Conservation (phyloP, 352 stramenopile species). For the Pythium monospermum region DNA sequence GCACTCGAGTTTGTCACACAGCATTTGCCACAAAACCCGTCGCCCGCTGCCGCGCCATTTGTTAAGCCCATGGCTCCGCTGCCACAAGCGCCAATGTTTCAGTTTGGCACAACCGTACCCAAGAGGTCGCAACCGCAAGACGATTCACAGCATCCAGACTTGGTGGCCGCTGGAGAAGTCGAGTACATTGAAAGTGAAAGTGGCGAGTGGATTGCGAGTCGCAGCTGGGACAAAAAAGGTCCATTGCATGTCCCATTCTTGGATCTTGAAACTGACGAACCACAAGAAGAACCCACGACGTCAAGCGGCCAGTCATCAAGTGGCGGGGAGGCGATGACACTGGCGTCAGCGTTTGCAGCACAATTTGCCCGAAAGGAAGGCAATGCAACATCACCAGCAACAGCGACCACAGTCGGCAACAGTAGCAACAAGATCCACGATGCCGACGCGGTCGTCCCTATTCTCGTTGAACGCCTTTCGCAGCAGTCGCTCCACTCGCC, state of each 20-base stretch:
- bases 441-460: slow-evolving; percentile 20
- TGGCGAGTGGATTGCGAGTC: slow-evolving; percentile 58
- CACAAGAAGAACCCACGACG: slow-evolving; percentile 13
- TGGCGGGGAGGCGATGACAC: slow-evolving; percentile 4
- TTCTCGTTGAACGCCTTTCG: slow-evolving; percentile 29
- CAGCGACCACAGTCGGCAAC: too few relatives aligned
- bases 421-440: slow-evolving; percentile 19
- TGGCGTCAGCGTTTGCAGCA: slow-evolving; percentile 6
- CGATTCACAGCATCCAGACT: slow-evolving; percentile 1
- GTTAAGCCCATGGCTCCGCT: not conserved
- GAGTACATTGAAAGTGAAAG: slow-evolving; percentile 58
- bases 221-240: slow-evolving; percentile 22
- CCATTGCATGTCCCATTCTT: slow-evolving; percentile 4
- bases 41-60: not conserved
- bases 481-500: slow-evolving; percentile 23
- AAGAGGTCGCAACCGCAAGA: not conserved
- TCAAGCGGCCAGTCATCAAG: slow-evolving; percentile 13
- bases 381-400: not conserved
- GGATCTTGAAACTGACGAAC: slow-evolving; percentile 15
- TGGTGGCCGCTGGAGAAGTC: slow-evolving; percentile 32
- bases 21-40: not conserved
- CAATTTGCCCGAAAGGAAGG: not conserved
- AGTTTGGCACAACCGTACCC: not conserved
- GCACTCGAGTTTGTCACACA: slow-evolving; percentile 5
- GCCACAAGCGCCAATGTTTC: not conserved